Percentiles rank a stretch among this genome's conserved stretches.
Evolutionary conservation across 805 yeast species (phyloP).

Genomic region (Lipomyces sp.): DNA sequence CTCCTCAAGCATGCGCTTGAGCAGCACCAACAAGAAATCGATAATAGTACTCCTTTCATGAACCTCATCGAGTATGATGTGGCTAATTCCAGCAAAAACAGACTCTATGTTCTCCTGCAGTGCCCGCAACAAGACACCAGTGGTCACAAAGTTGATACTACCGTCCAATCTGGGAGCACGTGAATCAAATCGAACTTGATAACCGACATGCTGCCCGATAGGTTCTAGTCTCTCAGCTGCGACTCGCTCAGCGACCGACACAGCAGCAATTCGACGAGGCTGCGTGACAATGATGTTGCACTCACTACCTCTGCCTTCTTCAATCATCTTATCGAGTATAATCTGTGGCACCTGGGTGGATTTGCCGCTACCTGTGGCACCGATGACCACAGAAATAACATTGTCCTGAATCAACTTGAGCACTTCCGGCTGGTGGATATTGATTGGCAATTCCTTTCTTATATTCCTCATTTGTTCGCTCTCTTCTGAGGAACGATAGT

Average conservation of each 20-base stretch:
- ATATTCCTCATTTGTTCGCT: slow-evolving; percentile 22
- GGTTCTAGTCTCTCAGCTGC: slow-evolving; percentile 68
- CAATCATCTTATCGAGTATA: slow-evolving; percentile 35
- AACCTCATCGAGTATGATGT: slow-evolving; percentile 82
- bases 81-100: slow-evolving; percentile 31
- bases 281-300: slow-evolving; percentile 39
- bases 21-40: slow-evolving; percentile 72
- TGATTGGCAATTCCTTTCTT: slow-evolving; percentile 28
- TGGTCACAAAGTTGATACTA: slow-evolving; percentile 76
- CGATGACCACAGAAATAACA: slow-evolving; percentile 35
- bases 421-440: slow-evolving; percentile 22
- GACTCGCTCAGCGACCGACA: slow-evolving; percentile 73
- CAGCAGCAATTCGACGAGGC: slow-evolving; percentile 41
- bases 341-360: slow-evolving; percentile 41
- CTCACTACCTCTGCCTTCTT: slow-evolving; percentile 26
- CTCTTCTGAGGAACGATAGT: slow-evolving; percentile 9
- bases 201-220: slow-evolving; percentile 77
- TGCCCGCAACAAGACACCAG: slow-evolving; percentile 73
- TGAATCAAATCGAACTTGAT: slow-evolving; percentile 77
- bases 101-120: slow-evolving; percentile 25
- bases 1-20: slow-evolving; percentile 47
- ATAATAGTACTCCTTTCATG: slow-evolving; percentile 82
- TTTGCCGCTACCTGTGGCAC: slow-evolving; percentile 42
- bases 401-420: slow-evolving; percentile 28
- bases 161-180: slow-evolving; percentile 56